Evolutionary conservation across 805 yeast genomes (phyloP), one percentile per base, ranked within the genome.

Genomic region (Starmerella ratchasimensis): DNA sequence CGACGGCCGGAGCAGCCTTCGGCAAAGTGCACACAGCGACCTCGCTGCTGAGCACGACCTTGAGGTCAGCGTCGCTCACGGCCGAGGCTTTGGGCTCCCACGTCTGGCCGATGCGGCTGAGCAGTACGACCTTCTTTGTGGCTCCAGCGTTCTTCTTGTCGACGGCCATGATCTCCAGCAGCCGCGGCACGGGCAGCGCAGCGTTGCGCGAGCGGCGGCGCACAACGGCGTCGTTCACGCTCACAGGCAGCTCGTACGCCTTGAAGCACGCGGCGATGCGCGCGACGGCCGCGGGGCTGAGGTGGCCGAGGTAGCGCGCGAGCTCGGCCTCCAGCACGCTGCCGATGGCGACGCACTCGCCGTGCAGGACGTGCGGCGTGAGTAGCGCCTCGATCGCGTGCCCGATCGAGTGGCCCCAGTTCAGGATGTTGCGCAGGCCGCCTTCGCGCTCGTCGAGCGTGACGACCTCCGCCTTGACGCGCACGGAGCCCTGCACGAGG

Each of bases 281-380:
- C 2, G 96, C 86, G 18, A 90, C 97, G 2, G 94, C 95, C 3
- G 83, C 88, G 3, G 97, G 90, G 1, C 93, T 72, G 47, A 90
- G 64, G 37, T 82, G 71, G 18, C 96, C 96, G 52, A 81, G 65
- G 58, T 82, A 83, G 54, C 98, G 73, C n/a, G 95, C 70, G 46
- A 90, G 68, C 60, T 90, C 98, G 4, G 97, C 97, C 60, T 90
- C 98, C 52, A 76, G 71, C 24, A 90, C 76, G 71, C 84, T 80
- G 46, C 98, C 98, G 43, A 90, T 71, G n/a, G 97, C 70, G n/a
- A 90, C 98, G 69, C 98, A 90, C 61, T 90, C 98, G 43, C 98
- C 98, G 54, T 90, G 98, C 31, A 90, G 68, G 18, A 94, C 90
- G 58, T 86, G 83, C 7, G 98, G 98, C 3, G 97, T 86, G 45